A percentile compares a stretch with the other conserved stretches of the same genome.
Conservation (phyloP, 1,139 yeast genomes). For the Yamadazyma oceani region DNA sequence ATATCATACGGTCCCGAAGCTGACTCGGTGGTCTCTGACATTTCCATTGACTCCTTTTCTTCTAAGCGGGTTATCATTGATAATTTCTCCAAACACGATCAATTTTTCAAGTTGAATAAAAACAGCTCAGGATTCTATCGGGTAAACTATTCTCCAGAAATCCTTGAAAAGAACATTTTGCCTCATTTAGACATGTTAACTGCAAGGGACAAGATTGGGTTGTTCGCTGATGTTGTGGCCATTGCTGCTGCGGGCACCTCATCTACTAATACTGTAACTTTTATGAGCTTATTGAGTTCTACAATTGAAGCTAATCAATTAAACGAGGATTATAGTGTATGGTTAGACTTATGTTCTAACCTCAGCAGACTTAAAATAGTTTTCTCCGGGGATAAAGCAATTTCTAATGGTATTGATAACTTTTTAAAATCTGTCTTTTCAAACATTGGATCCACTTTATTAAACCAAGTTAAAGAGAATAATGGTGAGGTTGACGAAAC, state of each 20-base stretch:
- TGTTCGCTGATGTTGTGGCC: conserved; percentile 63
- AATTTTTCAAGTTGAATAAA: conserved; percentile 60
- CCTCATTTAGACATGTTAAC: conserved; percentile 47
- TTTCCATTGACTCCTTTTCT: conserved; percentile 22
- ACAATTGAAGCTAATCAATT: conserved; percentile 37
- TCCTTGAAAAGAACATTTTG: conserved; percentile 46
- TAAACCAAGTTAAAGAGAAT: conserved; percentile 24
- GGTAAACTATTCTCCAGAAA: conserved; percentile 56
- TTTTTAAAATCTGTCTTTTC: conserved; percentile 43
- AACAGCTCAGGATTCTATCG: conserved; percentile 66
- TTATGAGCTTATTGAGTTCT: conserved; percentile 43
- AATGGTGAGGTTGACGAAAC: conserved; percentile 31
- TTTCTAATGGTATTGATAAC: conserved; percentile 36
- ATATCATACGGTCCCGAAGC: conserved; percentile 31
- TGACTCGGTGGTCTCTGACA: conserved; percentile 7
- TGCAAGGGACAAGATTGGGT: conserved; percentile 62
- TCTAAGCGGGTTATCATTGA: conserved; percentile 22
- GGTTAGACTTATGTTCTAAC: conserved; percentile 58
- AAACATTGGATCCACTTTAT: conserved; percentile 32
- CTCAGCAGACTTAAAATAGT: conserved; percentile 42
- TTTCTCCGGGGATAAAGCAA: conserved; percentile 47
- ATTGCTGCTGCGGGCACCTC: conserved; percentile 62
- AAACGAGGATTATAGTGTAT: conserved; percentile 57
- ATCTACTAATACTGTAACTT: conserved; percentile 43
- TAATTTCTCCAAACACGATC: conserved; percentile 21